Evolutionary conservation across 768 basidiomycete species (phyloP).

Genomic region (Rhizopogon rudus): DNA sequence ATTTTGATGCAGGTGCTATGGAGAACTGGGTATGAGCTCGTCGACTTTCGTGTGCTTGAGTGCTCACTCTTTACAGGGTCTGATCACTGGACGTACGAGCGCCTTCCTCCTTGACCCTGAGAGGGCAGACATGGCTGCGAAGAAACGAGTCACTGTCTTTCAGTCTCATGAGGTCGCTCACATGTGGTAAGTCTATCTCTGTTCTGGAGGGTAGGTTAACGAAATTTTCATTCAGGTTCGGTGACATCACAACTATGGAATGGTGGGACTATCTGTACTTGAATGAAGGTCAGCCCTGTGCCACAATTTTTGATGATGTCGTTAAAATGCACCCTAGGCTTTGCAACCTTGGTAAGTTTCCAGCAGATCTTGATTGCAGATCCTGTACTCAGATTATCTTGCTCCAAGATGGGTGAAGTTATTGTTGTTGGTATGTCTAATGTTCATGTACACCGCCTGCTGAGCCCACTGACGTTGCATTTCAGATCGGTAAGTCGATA

Average conservation of each 20-base stretch:
- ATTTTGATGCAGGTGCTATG: conserved; percentile 92
- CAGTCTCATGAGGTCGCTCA: conserved; percentile 88
- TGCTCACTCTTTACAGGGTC: conserved; percentile 39
- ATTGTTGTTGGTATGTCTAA: conserved; percentile 61
- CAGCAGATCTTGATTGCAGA: not conserved
- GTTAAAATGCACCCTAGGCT: conserved; percentile 40
- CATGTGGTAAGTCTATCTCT: conserved; percentile 52
- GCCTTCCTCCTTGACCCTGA: conserved; percentile 79
- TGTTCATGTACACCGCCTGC: not conserved
- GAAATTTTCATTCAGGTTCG: conserved; percentile 53
- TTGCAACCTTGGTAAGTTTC: conserved; percentile 68
- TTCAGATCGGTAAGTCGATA: conserved; percentile 47
- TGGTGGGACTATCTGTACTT: conserved; percentile 88
- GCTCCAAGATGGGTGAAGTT: conserved; percentile 75
- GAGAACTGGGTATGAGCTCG: conserved; percentile 68
- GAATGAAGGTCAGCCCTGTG: conserved; percentile 56
- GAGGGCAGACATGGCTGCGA: conserved; percentile 63
- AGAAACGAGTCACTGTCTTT: conserved; percentile 71
- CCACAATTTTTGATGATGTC: not conserved
- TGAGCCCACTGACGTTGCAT: not conserved
- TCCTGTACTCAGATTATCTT: conserved; percentile 1
- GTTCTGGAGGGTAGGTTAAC: not conserved
- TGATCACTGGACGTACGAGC: conserved; percentile 85
- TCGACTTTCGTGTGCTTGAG: not conserved
- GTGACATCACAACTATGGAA: conserved; percentile 90